Conservation (phyloP, 371 early-diverging fungal genomes). For the Apophysomyces variabilis region DNA sequence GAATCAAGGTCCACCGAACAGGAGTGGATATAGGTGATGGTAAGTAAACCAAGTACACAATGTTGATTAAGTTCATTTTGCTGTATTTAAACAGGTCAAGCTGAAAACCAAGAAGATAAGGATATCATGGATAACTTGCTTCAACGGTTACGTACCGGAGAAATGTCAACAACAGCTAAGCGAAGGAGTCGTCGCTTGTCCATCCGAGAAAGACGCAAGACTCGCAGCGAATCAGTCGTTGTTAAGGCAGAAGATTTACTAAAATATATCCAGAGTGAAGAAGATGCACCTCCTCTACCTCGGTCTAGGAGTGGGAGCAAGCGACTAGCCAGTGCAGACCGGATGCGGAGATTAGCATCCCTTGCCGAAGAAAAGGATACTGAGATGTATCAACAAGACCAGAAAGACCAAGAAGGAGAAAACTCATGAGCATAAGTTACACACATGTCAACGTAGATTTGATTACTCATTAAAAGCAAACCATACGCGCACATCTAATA, state of each 20-base stretch:
- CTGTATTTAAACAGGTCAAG: conserved; percentile 26
- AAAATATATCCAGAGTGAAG: conserved; percentile 64
- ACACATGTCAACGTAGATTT: conserved; percentile 7
- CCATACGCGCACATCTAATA: no score
- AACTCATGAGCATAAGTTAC: not conserved
- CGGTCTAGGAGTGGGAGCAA: conserved; percentile 34
- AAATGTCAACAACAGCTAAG: conserved; percentile 62
- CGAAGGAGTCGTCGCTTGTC: conserved; percentile 52
- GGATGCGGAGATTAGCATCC: conserved; percentile 46
- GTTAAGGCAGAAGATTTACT: conserved; percentile 75
- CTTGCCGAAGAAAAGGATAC: conserved; percentile 36
- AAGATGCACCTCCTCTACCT: conserved; percentile 41
- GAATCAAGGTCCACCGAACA: conserved; percentile 31
- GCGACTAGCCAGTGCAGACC: conserved; percentile 42
- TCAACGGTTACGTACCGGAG: conserved; percentile 76
- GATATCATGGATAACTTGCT: conserved; percentile 84
- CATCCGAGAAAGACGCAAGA: conserved; percentile 46
- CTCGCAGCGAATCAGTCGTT: conserved; percentile 65
- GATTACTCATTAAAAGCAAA: not conserved
- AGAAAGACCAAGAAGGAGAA: not conserved
- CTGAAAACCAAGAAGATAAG: conserved; percentile 66
- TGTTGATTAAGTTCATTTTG: not conserved
- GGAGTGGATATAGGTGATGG: conserved; percentile 46
- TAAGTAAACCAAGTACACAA: conserved; percentile 14
- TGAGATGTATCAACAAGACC: not conserved